Percentiles rank a stretch among this genome's conserved stretches.
phyloP scores from a whole-genome alignment of 164 flowering plant species.

The Chimonanthus praecox region DNA sequence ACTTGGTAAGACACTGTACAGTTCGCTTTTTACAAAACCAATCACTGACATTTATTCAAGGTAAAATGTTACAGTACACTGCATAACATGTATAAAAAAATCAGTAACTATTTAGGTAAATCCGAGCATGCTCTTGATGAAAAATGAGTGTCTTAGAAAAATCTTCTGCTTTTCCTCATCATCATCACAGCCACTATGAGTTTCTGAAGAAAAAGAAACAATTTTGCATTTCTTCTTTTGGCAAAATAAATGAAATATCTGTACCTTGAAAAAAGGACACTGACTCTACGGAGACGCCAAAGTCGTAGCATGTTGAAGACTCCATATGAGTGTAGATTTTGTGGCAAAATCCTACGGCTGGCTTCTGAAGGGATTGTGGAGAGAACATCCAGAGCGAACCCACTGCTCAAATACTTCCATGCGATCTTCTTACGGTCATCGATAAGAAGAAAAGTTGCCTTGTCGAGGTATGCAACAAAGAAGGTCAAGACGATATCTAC shows the following conservation, averaged over 20 bases:
- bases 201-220: too few species aligned
- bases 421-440: constrained; percentile 69
- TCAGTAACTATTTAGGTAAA: too few species aligned
- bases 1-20: too few species aligned
- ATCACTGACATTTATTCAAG: too few species aligned
- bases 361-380: constrained; percentile 85
- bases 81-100: too few species aligned
- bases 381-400: constrained; percentile 77
- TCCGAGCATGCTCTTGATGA: too few species aligned
- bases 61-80: too few species aligned
- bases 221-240: too few species aligned
- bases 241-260: background rate
- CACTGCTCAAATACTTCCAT: constrained; percentile 54
- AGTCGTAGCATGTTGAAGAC: constrained; percentile 92
- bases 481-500: constrained; percentile 78
- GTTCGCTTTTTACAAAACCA: too few species aligned
- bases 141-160: too few species aligned
- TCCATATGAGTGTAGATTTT: constrained; percentile 47
- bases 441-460: constrained; percentile 50
- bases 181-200: too few species aligned
- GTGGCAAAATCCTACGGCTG: constrained; percentile 48
- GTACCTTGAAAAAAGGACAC: constrained; percentile 77
- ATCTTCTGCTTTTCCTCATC: too few species aligned
- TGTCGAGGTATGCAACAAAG: constrained; percentile 86
- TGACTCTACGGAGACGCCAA: constrained; percentile 96